Evolutionary conservation across 352 stramenopile species (phyloP).

Genomic region (Globisporangium solare): DNA sequence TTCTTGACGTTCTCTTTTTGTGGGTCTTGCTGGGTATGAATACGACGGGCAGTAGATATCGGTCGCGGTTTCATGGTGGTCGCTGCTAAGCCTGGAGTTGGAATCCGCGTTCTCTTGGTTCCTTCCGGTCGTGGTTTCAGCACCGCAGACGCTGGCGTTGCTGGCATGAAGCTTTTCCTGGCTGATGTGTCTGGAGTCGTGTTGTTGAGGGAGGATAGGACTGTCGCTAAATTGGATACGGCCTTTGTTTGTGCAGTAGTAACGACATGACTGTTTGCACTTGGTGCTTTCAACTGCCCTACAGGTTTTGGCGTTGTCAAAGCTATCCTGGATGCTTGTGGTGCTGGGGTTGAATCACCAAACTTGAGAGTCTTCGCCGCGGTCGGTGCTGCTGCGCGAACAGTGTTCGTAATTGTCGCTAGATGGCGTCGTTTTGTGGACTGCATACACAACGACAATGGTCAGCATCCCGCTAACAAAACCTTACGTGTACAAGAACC

Average conservation of each 20-base stretch:
- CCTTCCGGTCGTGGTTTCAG: not conserved
- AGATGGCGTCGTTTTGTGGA: constrained; percentile 42
- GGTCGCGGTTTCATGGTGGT: not conserved
- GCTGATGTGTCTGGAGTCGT: not conserved
- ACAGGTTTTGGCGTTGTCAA: not conserved
- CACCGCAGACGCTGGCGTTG: constrained; percentile 1
- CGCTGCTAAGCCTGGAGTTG: constrained; percentile 4
- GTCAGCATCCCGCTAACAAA: not conserved
- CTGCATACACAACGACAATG: constrained; percentile 14
- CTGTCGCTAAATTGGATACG: constrained; percentile 9
- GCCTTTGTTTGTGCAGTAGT: not conserved
- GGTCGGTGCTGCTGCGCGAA: constrained; percentile 12
- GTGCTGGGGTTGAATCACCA: constrained; percentile 9
- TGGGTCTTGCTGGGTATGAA: not conserved
- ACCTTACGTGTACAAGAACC: not conserved
- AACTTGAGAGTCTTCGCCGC: constrained; percentile 27
- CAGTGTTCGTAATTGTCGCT: constrained; percentile 59
- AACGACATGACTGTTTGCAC: constrained; percentile 9
- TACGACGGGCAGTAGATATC: not conserved
- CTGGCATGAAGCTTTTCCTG: constrained; percentile 1
- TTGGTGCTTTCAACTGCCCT: not conserved
- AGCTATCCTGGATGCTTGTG: not conserved
- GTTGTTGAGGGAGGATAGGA: constrained; percentile 8
- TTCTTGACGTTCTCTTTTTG: constrained; percentile 6
- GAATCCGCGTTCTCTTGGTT: constrained; percentile 2